Conservation (phyloP, 306 rosid genomes). For the Pueraria montana region DNA sequence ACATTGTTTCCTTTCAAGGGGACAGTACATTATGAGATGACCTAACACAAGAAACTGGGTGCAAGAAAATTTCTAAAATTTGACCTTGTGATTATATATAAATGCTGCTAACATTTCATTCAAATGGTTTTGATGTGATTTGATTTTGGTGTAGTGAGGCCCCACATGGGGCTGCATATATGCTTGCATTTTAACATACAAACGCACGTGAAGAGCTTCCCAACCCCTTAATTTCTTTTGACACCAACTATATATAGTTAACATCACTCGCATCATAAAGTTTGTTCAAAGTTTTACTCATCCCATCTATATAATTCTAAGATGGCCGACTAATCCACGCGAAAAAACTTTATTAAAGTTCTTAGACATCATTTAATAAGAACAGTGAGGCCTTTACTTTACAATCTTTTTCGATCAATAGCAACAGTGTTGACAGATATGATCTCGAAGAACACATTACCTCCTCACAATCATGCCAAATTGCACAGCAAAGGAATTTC, state of each 20-base stretch:
- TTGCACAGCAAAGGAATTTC: background rate
- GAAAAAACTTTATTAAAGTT: slow-evolving; percentile 11
- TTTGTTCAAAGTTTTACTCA: slow-evolving; percentile 12
- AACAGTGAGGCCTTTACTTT: background rate
- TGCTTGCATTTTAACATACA: background rate
- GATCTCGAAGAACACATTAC: background rate
- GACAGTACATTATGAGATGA: slow-evolving; percentile 44
- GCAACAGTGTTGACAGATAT: background rate
- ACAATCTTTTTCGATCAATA: slow-evolving; percentile 17
- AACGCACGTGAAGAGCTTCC: background rate
- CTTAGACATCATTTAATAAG: slow-evolving; percentile 1
- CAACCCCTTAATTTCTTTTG: slow-evolving; percentile 14
- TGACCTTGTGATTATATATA: slow-evolving; percentile 14
- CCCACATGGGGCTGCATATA: slow-evolving; percentile 22
- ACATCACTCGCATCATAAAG: slow-evolving; percentile 6
- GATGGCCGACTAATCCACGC: slow-evolving; percentile 26
- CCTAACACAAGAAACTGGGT: slow-evolving; percentile 29
- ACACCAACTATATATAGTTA: background rate
- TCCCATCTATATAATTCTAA: slow-evolving; percentile 5
- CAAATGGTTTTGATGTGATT: background rate
- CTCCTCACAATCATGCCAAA: background rate
- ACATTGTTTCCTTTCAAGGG: slow-evolving; percentile 37
- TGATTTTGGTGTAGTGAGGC: background rate
- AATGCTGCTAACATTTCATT: slow-evolving; percentile 6
- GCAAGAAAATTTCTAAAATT: background rate